Percentiles rank a stretch among this genome's conserved stretches.
Conservation (phyloP, 345 rosid genomes). For the Ailanthus altissimus region DNA sequence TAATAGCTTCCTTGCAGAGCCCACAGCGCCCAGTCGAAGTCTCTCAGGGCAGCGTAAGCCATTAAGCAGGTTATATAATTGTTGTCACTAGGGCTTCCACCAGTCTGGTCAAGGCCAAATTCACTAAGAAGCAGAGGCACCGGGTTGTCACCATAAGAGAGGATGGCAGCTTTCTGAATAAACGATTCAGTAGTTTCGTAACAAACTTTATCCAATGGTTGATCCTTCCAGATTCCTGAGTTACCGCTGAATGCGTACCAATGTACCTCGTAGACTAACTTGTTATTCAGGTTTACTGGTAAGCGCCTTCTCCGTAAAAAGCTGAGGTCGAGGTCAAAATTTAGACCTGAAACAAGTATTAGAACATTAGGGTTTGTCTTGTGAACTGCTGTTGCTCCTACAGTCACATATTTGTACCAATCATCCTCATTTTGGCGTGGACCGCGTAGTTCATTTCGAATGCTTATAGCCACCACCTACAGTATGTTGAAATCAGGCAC, state of each 20-base stretch:
- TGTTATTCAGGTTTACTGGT: constrained; percentile 23
- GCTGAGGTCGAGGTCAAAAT: constrained; percentile 31
- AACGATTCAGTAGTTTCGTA: neutral
- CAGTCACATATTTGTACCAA: constrained; percentile 34
- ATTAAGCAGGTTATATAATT: too few species aligned
- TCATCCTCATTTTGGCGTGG: constrained; percentile 38
- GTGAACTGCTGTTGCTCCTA: constrained; percentile 44
- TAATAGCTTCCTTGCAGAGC: too few species aligned
- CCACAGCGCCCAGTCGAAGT: too few species aligned
- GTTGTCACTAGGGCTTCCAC: neutral
- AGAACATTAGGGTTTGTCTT: constrained; percentile 41
- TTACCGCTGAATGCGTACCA: constrained; percentile 40
- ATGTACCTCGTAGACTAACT: constrained; percentile 43
- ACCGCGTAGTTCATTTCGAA: constrained; percentile 55
- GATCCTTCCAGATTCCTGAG: constrained; percentile 28
- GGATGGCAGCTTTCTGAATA: neutral
- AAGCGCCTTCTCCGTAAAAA: constrained; percentile 31
- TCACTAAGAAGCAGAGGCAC: constrained; percentile 45
- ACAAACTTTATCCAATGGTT: constrained; percentile 39
- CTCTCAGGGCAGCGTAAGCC: too few species aligned
- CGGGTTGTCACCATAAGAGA: neutral
- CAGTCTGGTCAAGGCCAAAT: constrained; percentile 42
- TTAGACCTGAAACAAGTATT: constrained; percentile 45
- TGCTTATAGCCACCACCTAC: constrained; percentile 41
- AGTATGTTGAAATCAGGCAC: neutral